Percentiles rank a stretch among this genome's conserved stretches.
Conservation (phyloP, 768 basidiomycete genomes). For the Lactifluus piperatus region DNA sequence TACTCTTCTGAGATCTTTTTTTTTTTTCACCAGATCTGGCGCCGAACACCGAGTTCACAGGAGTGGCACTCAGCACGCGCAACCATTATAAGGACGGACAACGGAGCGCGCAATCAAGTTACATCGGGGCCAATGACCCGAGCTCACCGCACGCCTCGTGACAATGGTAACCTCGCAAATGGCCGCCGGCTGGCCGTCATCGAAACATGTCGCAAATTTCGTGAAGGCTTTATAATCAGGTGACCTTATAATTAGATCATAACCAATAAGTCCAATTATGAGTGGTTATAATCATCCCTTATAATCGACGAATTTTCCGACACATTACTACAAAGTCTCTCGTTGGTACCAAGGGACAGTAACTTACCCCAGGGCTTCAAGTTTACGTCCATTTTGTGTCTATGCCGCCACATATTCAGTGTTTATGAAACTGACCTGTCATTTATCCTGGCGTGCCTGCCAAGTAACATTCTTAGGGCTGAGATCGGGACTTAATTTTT, state of each 20-base stretch:
- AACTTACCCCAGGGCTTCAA: not conserved
- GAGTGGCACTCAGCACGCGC: not conserved
- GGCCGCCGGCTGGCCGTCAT: not conserved
- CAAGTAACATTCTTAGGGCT: not conserved
- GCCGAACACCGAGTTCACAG: not conserved
- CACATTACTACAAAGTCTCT: too few relatives aligned
- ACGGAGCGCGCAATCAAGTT: conserved; percentile 6
- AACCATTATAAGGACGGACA: not conserved
- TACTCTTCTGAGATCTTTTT: not conserved
- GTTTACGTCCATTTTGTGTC: conserved; percentile 4
- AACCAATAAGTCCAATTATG: too few relatives aligned
- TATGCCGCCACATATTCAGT: not conserved
- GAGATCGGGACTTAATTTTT: not conserved
- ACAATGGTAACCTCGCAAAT: not conserved
- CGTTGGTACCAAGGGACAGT: not conserved
- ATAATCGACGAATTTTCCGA: too few relatives aligned
- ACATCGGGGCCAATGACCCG: not conserved
- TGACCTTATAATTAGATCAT: too few relatives aligned
- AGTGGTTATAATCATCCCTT: too few relatives aligned
- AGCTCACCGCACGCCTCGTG: not conserved
- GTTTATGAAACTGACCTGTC: not conserved
- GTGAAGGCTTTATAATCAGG: too few relatives aligned
- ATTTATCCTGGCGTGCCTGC: not conserved
- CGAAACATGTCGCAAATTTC: not conserved
- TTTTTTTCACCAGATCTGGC: not conserved